A percentile compares a stretch with the other conserved stretches of the same genome.
Evolutionary conservation across 2,329 filamentous ascomycete species (phyloP).

Genomic region (Xylaria digitata): DNA sequence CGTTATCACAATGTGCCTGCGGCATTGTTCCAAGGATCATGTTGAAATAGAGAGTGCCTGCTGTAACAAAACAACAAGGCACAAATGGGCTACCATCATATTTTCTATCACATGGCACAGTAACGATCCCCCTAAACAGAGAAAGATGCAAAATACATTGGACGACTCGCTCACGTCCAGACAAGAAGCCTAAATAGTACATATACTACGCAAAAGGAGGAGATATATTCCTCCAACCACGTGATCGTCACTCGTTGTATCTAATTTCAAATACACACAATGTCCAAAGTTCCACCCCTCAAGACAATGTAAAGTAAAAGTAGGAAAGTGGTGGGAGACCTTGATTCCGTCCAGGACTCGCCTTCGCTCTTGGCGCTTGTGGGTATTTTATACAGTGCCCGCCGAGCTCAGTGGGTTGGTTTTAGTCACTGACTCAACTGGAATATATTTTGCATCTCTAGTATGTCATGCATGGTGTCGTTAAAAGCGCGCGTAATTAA

Average conservation of each 20-base stretch:
- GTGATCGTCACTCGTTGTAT: conserved; percentile 21
- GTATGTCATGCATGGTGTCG: conserved; percentile 76
- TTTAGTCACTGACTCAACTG: conserved; percentile 55
- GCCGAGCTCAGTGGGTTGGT: background rate
- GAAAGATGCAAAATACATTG: conserved; percentile 2
- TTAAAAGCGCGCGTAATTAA: conserved; percentile 79
- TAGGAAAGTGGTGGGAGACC: conserved; percentile 9
- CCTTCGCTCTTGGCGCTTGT: conserved; percentile 8
- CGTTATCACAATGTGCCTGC: no score
- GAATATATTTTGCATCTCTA: conserved; percentile 60
- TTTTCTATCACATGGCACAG: conserved; percentile 9
- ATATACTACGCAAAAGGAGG: conserved; percentile 20
- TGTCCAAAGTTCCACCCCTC: conserved; percentile 11
- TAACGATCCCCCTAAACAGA: background rate
- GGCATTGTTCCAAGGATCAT: no score
- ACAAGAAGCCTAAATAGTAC: conserved; percentile 19
- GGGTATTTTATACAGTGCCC: background rate
- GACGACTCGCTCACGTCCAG: background rate
- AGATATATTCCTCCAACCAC: conserved; percentile 15
- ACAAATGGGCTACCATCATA: conserved; percentile 10
- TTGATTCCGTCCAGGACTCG: background rate
- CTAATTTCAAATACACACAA: conserved; percentile 15
- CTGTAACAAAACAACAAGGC: background rate
- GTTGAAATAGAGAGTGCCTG: background rate
- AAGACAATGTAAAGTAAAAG: conserved; percentile 11